Conservation (phyloP, 1,284 basidiomycete species). For the Bondarzewia mesenterica region DNA sequence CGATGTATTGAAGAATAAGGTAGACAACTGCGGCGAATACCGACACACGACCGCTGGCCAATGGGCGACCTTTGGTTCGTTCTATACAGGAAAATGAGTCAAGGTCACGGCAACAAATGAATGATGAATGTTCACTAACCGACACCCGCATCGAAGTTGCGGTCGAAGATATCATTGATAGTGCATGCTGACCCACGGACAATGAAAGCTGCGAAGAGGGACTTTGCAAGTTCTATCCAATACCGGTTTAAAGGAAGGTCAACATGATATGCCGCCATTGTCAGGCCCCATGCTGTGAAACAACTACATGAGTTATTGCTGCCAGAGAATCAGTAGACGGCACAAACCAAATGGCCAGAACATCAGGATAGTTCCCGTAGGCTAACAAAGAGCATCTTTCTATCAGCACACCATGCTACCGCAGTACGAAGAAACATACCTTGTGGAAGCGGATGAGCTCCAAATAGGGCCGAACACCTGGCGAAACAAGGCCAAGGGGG, state of each 20-base stretch:
- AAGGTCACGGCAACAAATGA: neutral
- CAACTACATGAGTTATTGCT: neutral
- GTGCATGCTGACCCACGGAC: conserved; percentile 33
- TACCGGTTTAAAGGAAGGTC: conserved; percentile 10
- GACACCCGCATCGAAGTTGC: conserved; percentile 41
- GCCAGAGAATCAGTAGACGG: neutral
- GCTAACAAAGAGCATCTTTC: conserved; percentile 20
- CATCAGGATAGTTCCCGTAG: conserved; percentile 42
- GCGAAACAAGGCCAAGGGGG: conserved; percentile 12
- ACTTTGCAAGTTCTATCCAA: conserved; percentile 10
- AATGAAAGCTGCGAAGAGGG: conserved; percentile 11
- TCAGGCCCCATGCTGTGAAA: conserved; percentile 14
- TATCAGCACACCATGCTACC: neutral
- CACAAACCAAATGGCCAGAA: conserved; percentile 42
- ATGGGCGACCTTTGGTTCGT: conserved; percentile 36
- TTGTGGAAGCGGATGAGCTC: conserved; percentile 45
- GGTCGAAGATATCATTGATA: conserved; percentile 47
- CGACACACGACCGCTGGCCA: conserved; percentile 40
- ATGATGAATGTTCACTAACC: conserved; percentile 26
- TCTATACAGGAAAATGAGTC: conserved; percentile 20
- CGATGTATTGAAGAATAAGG: conserved; percentile 31
- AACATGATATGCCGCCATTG: conserved; percentile 14
- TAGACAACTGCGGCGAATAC: conserved; percentile 30
- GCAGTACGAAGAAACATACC: conserved; percentile 18
- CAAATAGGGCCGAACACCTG: conserved; percentile 30